Percentiles rank a stretch among this genome's conserved stretches.
Conservation (phyloP, 2,329 filamentous ascomycete genomes). For the Xylaria sp. region DNA sequence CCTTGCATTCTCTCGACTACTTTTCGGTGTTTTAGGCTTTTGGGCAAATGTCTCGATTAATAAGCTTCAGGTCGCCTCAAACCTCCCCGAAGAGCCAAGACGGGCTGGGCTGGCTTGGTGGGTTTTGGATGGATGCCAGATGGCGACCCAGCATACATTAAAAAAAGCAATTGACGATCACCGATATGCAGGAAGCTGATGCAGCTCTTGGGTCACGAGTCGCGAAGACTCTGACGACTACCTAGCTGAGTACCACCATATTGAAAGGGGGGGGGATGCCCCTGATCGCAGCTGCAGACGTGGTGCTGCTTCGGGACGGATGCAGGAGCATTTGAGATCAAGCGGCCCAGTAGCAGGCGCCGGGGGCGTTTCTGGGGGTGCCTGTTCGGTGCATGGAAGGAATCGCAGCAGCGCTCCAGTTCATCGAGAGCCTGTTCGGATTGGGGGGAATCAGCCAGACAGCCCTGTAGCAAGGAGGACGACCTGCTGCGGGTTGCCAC, state of each 20-base stretch:
- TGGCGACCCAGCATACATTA: not conserved
- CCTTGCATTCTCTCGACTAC: constrained; percentile 18
- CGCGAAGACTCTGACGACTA: constrained; percentile 21
- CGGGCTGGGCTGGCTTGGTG: constrained; percentile 27
- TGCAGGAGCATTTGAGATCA: constrained; percentile 16
- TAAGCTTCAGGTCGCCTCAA: not conserved
- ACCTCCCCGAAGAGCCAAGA: constrained; percentile 23
- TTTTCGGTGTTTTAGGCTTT: constrained; percentile 4
- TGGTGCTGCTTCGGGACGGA: constrained; percentile 23
- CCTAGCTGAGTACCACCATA: constrained; percentile 18
- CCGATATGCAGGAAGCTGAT: constrained; percentile 30
- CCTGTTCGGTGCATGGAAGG: constrained; percentile 26
- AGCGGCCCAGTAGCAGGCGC: constrained; percentile 17
- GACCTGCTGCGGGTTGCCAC: constrained; percentile 21
- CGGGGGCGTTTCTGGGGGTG: no score
- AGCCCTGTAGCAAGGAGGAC: constrained; percentile 19
- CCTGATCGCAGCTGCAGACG: constrained; percentile 23
- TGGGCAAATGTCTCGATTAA: not conserved
- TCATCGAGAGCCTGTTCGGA: constrained; percentile 12
- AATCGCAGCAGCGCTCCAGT: constrained; percentile 22
- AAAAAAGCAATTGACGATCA: constrained; percentile 10
- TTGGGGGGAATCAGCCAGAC: no score
- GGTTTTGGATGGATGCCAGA: constrained; percentile 13
- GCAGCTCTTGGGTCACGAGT: constrained; percentile 26
- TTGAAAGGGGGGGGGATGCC: constrained; percentile 18